phyloP scores from a whole-genome alignment of 163 green algal species.

The Scenedesmus sp. region DNA sequence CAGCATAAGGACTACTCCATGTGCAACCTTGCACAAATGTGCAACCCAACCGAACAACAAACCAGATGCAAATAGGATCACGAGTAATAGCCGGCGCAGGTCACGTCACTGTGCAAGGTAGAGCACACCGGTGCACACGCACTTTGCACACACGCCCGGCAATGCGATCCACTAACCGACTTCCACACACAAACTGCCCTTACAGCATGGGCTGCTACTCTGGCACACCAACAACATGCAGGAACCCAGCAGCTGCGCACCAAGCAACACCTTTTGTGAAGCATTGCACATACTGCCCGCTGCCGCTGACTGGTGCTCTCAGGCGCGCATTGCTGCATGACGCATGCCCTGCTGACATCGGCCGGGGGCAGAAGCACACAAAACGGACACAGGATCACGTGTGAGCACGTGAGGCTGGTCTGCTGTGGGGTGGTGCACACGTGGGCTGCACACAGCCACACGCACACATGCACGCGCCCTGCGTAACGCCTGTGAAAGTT shows the following conservation, averaged over 20 bases:
- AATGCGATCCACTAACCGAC: neutral
- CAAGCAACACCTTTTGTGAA: neutral
- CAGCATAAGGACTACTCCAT: neutral
- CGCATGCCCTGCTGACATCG: neutral
- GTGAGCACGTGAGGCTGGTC: too few relatives aligned
- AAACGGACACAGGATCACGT: too few relatives aligned
- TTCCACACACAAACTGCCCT: neutral
- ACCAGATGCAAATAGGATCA: neutral
- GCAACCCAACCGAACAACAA: neutral
- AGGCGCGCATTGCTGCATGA: neutral
- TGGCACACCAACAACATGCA: neutral
- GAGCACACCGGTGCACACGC: neutral
- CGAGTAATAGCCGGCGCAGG: neutral
- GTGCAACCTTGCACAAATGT: neutral
- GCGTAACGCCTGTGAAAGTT: neutral
- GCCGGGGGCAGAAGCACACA: neutral
- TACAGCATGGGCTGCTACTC: neutral
- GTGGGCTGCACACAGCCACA: neutral
- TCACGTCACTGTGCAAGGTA: neutral
- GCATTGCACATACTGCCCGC: neutral
- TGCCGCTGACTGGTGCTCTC: conserved; percentile 1
- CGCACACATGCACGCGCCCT: neutral
- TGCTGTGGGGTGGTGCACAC: neutral
- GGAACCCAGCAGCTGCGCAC: neutral
- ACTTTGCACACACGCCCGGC: neutral